Evolutionary conservation across 2,329 filamentous ascomycete species (phyloP).

Genomic region (Ophiostoma australiae): DNA sequence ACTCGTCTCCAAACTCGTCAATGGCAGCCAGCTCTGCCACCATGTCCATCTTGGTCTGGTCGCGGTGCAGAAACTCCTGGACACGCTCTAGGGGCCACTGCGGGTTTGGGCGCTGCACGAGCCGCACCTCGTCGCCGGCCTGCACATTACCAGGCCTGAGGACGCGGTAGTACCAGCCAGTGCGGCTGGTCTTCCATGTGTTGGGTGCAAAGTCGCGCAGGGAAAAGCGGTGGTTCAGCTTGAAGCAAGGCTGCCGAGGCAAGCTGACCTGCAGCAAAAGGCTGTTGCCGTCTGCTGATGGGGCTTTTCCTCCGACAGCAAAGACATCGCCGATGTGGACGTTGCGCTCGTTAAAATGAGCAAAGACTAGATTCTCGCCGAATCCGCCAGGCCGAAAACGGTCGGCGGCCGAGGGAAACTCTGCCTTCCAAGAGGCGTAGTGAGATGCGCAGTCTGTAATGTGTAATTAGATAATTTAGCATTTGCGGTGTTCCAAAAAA

Average conservation of each 20-base stretch:
- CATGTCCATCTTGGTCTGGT: background rate
- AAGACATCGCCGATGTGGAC: slow-evolving; percentile 3
- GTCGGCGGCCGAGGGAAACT: background rate
- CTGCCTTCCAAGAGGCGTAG: background rate
- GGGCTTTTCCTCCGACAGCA: background rate
- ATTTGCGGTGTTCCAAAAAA: background rate
- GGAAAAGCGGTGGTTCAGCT: slow-evolving; percentile 63
- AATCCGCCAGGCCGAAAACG: background rate
- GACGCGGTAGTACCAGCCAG: slow-evolving; percentile 63
- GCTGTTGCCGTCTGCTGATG: slow-evolving; percentile 30
- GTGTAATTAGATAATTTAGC: no score
- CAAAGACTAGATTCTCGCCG: background rate
- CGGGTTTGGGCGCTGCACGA: slow-evolving; percentile 53
- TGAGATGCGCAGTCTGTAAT: background rate
- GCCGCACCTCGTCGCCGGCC: slow-evolving; percentile 52
- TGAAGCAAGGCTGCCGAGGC: slow-evolving; percentile 62
- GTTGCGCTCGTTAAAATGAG: background rate
- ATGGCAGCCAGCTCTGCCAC: background rate
- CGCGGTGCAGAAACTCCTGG: slow-evolving; percentile 36
- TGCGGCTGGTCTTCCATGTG: slow-evolving; percentile 53
- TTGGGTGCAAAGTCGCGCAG: slow-evolving; percentile 57
- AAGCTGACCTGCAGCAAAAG: slow-evolving; percentile 55
- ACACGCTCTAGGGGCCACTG: slow-evolving; percentile 59
- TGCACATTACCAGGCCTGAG: slow-evolving; percentile 50
- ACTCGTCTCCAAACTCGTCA: background rate